Evolutionary conservation across 495 filamentous ascomycete genomes (phyloP), one percentile per base, ranked within the genome.

Genomic region (Beverwykella pulmonaria): DNA sequence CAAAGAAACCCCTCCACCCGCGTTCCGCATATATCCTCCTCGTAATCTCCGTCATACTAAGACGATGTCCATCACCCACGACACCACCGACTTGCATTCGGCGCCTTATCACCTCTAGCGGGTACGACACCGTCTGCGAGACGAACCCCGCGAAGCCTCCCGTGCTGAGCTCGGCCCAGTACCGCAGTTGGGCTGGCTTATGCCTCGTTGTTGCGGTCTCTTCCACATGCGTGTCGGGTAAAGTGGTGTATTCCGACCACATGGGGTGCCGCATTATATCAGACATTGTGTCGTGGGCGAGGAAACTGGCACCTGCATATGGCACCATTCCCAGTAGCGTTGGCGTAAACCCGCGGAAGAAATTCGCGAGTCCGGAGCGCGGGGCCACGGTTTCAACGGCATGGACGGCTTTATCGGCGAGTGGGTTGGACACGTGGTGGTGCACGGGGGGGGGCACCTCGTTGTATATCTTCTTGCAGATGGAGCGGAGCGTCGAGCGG

Each of bases 71-170:
- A 71, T 96, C 92, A 12, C 94, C 94, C 1, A 97, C 91, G 1
- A 92, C 93, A 4, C 94, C 94, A 34, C 91, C 90, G 1, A 98
- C 94, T 74, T 98, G 94, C 92, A 98, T 98, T 25, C 93, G 83
- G 65, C 94, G 83, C 65, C 94, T 81, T 57, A 98, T 88, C 9
- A 98, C 90, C 75, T 98, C 94, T 1, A 98, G 80, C 3, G 94
- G 94, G 75, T 98, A 98, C 49, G 91, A 91, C 1, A 87, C 87
- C 1, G 93, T 96, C 78, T 98, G 94, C 2, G 91, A 92, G 1
- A 95, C 86, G 41, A 94, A 77, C 8, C 94, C 94, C 14, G 94
- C 92, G 10, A 92, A 68, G 3, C 93, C 94, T 19, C 94, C 94
- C 4, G 91, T 86, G 26, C 83, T 82, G 1, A 98, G 82, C 72